These are phyloP conservation scores for Emergomyces orientalis DNA, from an alignment of 2,329 filamentous ascomycete species.

Conservation along the genomic window DNA sequence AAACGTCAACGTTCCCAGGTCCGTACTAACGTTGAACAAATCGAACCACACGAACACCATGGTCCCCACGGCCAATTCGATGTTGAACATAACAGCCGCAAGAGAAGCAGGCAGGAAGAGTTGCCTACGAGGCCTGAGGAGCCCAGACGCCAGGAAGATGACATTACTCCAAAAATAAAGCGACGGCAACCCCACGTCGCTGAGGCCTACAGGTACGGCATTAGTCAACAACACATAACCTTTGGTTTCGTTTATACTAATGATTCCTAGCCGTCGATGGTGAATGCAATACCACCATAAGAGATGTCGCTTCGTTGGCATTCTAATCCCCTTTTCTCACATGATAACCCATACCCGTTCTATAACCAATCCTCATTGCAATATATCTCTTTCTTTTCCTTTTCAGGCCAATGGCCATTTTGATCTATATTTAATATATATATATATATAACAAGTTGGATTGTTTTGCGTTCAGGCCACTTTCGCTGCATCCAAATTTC, in stretches of 20 bases:
- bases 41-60: background rate
- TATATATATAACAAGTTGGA: conserved; percentile 1
- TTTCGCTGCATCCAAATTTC: conserved; percentile 9
- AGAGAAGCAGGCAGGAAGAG: conserved; percentile 14
- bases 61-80: conserved; percentile 7
- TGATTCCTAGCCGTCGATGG: conserved; percentile 31
- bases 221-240: conserved; percentile 2
- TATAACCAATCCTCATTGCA: conserved; percentile 6
- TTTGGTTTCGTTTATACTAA: conserved; percentile 10
- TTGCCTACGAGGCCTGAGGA: conserved; percentile 19
- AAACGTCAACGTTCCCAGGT: conserved; percentile 1
- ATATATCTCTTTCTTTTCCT: background rate
- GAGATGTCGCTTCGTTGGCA: background rate
- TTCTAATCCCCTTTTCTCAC: conserved; percentile 7
- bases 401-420: conserved; percentile 7
- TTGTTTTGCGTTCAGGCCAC: background rate
- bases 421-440: conserved; percentile 3
- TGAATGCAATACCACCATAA: conserved; percentile 19
- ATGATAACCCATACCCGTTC: conserved; percentile 17
- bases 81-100: conserved; percentile 12
- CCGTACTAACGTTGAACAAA: background rate
- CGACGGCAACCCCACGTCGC: conserved; percentile 32
- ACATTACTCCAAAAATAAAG: conserved; percentile 26
- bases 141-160: conserved; percentile 25
- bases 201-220: conserved; percentile 32